Evolutionary conservation across 1,284 basidiomycete genomes (phyloP), one percentile per base, ranked within the genome.

Genomic region (Bondarzewia mesenterica): DNA sequence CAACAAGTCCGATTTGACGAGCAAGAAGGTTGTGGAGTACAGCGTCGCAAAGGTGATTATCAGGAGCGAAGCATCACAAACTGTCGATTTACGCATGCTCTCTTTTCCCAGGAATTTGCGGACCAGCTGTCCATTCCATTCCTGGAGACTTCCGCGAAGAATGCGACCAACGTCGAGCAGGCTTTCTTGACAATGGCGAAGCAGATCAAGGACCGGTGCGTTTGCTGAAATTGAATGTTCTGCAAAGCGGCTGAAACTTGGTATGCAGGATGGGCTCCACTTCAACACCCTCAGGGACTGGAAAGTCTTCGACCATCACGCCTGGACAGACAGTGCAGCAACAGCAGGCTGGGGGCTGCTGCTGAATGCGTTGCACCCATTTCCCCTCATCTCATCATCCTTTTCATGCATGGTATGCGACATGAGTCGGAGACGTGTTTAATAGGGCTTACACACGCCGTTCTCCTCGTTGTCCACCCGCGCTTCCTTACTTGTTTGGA

Each of bases 141-240:
- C 88, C 78, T 99, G 62, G 96, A 99, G 75, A 99, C 96, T 15
- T 98, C 93, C 14, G 96, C 96, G 47, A 99, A 99, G 89, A 93
- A 93, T 62, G 93, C 95, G 46, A 92, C 93, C 54, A 97, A 98
- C 62, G 96, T 99, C 54, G 96, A 99, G 69, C 93, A 99, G 67
- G 96, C 96, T 16, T 99, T 99, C 83, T 84, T 99, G 80, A 95
- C 93, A 51, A 93, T 99, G 85, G 95, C 95, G 16, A 96, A 96
- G 74, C 93, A 97, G 73, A 97, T 96, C 71, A 96, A 96, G 72
- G 93, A 96, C 70, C 85, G 92, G 86, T 86, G 60, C 38, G 77
- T 58, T 14, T 7, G 22, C 8, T 5, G 26, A 22, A 23, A 15
- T 23, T 45, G 43, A 42, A 25, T 43, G 26, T 37, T 15, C 39